Percentiles rank a stretch among this genome's conserved stretches.
Evolutionary conservation across 345 rosid species (phyloP).

Genomic region (Pistacia integerrima): DNA sequence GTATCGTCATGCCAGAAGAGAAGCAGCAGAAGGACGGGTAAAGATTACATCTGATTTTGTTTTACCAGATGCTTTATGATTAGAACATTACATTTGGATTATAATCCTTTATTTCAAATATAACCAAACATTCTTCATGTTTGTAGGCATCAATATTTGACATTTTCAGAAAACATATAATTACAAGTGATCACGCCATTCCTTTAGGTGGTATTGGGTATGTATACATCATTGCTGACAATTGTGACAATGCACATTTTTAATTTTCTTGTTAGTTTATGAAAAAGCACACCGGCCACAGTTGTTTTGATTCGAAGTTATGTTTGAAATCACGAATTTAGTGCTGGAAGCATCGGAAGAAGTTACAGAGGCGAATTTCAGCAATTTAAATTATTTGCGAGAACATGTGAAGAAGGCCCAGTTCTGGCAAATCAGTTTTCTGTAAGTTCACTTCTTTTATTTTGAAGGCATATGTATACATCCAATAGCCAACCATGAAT

Average conservation of each 20-base stretch:
- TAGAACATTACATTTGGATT: not conserved
- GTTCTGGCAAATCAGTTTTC: slow-evolving; percentile 71
- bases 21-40: slow-evolving; percentile 73
- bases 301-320: not conserved
- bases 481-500: not conserved
- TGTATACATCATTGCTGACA: slow-evolving; percentile 13
- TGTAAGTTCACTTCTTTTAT: slow-evolving; percentile 34
- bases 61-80: not conserved
- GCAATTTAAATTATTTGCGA: slow-evolving; percentile 52
- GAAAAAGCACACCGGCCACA: not conserved
- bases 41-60: not conserved
- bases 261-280: not conserved
- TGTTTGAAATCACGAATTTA: slow-evolving; percentile 22
- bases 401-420: slow-evolving; percentile 49
- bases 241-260: not conserved
- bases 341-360: slow-evolving; percentile 79
- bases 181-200: slow-evolving; percentile 64
- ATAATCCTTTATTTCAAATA: not conserved
- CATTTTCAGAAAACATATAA: slow-evolving; percentile 43
- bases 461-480: not conserved
- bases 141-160: slow-evolving; percentile 58
- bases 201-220: slow-evolving; percentile 89
- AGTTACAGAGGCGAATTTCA: slow-evolving; percentile 72
- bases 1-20: slow-evolving; percentile 49
- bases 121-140: slow-evolving; percentile 8